Evolutionary conservation across 768 basidiomycete species (phyloP), one percentile per base, ranked within the genome.

Genomic region (Chalciporus pseudorubinellus): DNA sequence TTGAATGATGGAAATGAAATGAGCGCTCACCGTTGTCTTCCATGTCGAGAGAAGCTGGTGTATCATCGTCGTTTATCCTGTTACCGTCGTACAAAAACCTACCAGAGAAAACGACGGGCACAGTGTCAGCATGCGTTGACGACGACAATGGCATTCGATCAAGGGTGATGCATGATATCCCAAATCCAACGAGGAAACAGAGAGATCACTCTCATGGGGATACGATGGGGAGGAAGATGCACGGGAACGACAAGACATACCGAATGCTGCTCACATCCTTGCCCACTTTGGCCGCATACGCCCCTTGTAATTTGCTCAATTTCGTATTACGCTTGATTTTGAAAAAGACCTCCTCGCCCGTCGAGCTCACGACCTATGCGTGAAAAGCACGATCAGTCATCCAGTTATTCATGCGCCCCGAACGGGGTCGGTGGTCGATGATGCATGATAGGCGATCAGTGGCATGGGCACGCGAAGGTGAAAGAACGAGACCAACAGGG

Each of bases 271-370:
- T 59, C 18, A 92, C 87, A 58, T 95, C 92, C 70, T 93, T 93
- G 51, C 93, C 93, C 14, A 95, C 92, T 65, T 94, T 93, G 67
- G 77, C 83, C 49, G 93, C 93, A 71, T 97, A 97, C 39, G 93
- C 93, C 54, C 83, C 89, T 67, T 93, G 90, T 21, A 95, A 81
- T 75, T 95, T 97, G 77, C 84, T 89, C 60, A 97, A 72, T 75
- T 88, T 93, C 39, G 93, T 95, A 70, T 80, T 89, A 64, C 87
- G 83, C 74, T 95, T 97, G 74, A 97, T 95, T 80, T 97, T 95
- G 81, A 97, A 97, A 73, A 89, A 95, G 22, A 95, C 90, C 68
- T 95, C 92, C 29, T 94, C 90, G 51, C 90, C 91, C 12, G 73
- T 68, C 33, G 87, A 78, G 58, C 81, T 84, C 40, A 86, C 80